Conservation (phyloP, 2,329 filamentous ascomycete species). For the Remersonia thermophila region DNA sequence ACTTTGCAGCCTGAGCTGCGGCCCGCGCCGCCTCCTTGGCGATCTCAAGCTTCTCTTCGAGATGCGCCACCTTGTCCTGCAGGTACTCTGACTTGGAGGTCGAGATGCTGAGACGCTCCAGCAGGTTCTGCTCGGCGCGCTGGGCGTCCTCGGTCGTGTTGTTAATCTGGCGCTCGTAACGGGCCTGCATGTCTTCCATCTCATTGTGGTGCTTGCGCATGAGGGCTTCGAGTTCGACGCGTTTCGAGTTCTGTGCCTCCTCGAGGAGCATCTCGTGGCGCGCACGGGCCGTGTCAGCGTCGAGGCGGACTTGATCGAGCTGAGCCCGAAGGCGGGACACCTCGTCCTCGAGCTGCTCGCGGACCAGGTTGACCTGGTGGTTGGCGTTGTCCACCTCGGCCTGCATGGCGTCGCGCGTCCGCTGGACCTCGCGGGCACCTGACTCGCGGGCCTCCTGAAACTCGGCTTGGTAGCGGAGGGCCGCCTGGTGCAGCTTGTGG, state of each 20-base stretch:
- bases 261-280: constrained; percentile 76
- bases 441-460: constrained; percentile 74
- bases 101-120: constrained; percentile 69
- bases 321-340: constrained; percentile 59
- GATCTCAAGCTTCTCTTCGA: constrained; percentile 86
- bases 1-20: constrained; percentile 63
- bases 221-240: constrained; percentile 39
- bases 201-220: constrained; percentile 51
- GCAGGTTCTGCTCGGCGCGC: constrained; percentile 64
- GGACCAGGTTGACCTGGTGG: constrained; percentile 71
- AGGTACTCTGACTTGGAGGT: constrained; percentile 76
- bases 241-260: constrained; percentile 60
- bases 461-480: constrained; percentile 63
- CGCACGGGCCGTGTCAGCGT: constrained; percentile 68
- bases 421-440: constrained; percentile 67
- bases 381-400: constrained; percentile 73
- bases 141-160: constrained; percentile 72
- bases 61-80: constrained; percentile 69
- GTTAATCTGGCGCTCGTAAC: constrained; percentile 61
- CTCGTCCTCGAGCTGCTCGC: constrained; percentile 71
- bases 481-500: constrained; percentile 56
- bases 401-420: constrained; percentile 66
- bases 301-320: constrained; percentile 64
- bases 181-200: constrained; percentile 61
- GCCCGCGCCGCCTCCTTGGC: constrained; percentile 77